These are phyloP conservation scores for Craterostigma plantagineum DNA, from an alignment of 257 asterid species.

Conservation along the genomic window DNA sequence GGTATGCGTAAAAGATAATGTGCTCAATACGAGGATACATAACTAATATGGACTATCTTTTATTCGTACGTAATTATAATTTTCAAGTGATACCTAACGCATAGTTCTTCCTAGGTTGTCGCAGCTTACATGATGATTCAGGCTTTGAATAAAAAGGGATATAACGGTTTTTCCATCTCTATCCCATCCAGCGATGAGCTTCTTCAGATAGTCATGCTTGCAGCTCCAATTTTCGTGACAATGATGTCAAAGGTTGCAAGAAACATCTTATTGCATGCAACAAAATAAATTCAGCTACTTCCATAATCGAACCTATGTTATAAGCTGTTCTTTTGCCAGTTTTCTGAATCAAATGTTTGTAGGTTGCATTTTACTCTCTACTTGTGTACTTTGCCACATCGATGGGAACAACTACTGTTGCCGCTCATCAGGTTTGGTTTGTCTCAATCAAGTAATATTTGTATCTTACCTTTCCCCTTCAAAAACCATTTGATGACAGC, in stretches of 20 bases:
- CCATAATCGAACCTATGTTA: too few species aligned
- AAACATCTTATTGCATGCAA: background rate
- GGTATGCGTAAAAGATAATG: constrained; percentile 20
- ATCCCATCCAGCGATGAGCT: constrained; percentile 42
- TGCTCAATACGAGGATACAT: background rate
- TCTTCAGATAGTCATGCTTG: constrained; percentile 40
- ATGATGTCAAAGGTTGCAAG: constrained; percentile 55
- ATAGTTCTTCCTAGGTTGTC: constrained; percentile 36
- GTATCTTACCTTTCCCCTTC: background rate
- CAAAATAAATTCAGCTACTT: too few species aligned
- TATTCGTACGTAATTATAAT: background rate
- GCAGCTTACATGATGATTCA: constrained; percentile 72
- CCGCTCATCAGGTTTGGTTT: constrained; percentile 68
- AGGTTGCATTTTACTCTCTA: constrained; percentile 49
- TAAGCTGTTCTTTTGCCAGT: too few species aligned
- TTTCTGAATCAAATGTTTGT: background rate
- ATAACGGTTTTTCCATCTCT: constrained; percentile 57
- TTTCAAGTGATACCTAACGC: too few species aligned
- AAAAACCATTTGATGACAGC: background rate
- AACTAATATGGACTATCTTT: background rate
- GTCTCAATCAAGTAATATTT: background rate
- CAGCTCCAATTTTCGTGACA: constrained; percentile 67
- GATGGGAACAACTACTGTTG: constrained; percentile 55
- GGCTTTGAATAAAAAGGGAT: constrained; percentile 52
- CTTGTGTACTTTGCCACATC: constrained; percentile 72